phyloP scores from a whole-genome alignment of 1,284 basidiomycete genomes.

The Pascua guehoae region DNA sequence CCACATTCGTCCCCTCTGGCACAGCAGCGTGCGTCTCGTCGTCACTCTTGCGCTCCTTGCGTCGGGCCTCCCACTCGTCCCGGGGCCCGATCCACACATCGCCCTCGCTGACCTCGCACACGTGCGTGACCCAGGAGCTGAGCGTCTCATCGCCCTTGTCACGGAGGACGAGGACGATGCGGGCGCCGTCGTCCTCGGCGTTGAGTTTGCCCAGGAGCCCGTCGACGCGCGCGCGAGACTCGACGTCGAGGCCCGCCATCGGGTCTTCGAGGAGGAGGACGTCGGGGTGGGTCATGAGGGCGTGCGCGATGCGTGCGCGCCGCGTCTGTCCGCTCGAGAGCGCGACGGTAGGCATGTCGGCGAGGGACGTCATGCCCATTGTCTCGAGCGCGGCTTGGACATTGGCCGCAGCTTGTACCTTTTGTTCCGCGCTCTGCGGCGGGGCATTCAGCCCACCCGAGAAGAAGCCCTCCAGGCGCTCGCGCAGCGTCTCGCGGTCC shows the following conservation, averaged over 20 bases:
- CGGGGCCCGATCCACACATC: slow-evolving; percentile 56
- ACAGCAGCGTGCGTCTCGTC: slow-evolving; percentile 51
- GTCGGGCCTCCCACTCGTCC: slow-evolving; percentile 41
- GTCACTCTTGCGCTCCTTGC: neutral
- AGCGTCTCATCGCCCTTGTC: slow-evolving; percentile 66
- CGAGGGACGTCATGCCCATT: slow-evolving; percentile 59
- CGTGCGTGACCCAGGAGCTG: slow-evolving; percentile 73
- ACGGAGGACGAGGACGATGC: slow-evolving; percentile 74
- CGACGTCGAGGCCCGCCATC: slow-evolving; percentile 46
- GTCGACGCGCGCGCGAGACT: slow-evolving; percentile 40
- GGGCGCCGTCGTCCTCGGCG: slow-evolving; percentile 22
- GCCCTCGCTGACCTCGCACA: slow-evolving; percentile 58
- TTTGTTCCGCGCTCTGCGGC: slow-evolving; percentile 38
- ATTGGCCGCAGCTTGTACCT: slow-evolving; percentile 43
- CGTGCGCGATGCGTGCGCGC: slow-evolving; percentile 75
- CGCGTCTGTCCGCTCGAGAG: slow-evolving; percentile 90
- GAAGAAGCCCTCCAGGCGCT: neutral
- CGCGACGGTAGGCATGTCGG: slow-evolving; percentile 77
- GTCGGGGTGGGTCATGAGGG: slow-evolving; percentile 66
- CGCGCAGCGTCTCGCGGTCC: slow-evolving; percentile 57
- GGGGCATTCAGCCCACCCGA: slow-evolving; percentile 14
- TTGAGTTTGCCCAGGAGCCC: slow-evolving; percentile 43
- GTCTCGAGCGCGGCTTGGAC: slow-evolving; percentile 51
- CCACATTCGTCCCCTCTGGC: slow-evolving; percentile 48
- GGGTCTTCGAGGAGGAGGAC: slow-evolving; percentile 82